Conservation (phyloP, 441 rosid genomes). For the Aleurites moluccanus region DNA sequence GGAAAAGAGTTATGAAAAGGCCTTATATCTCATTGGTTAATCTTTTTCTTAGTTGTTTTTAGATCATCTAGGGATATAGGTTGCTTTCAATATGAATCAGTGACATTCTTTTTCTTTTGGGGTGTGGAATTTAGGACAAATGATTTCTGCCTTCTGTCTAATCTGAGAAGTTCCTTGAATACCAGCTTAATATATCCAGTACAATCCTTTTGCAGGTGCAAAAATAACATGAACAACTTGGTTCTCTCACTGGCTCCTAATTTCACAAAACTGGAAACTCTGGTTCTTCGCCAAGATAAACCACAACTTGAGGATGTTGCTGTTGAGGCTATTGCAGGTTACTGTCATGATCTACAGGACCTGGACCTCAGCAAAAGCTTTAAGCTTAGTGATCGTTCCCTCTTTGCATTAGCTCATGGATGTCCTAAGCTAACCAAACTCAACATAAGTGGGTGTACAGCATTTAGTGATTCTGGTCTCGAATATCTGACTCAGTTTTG, state of each 20-base stretch:
- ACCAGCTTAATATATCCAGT: neutral
- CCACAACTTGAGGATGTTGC: conserved; percentile 84
- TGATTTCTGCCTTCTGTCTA: neutral
- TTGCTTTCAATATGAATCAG: neutral
- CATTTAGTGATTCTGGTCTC: conserved; percentile 66
- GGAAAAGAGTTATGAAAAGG: neutral
- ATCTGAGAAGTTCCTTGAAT: neutral
- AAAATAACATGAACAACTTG: conserved; percentile 72
- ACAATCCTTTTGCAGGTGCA: conserved; percentile 57
- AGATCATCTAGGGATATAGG: neutral
- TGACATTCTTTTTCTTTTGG: neutral
- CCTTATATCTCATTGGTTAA: conserved; percentile 1
- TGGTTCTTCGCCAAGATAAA: conserved; percentile 77
- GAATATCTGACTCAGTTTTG: conserved; percentile 58
- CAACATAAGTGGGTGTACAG: conserved; percentile 85
- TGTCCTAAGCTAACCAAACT: conserved; percentile 79
- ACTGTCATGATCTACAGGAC: conserved; percentile 77
- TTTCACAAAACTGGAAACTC: conserved; percentile 64
- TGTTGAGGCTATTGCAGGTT: conserved; percentile 67
- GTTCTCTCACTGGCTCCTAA: conserved; percentile 83
- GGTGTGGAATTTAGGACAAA: neutral
- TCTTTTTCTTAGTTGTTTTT: neutral
- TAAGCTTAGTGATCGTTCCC: conserved; percentile 68
- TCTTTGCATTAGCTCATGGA: conserved; percentile 75
- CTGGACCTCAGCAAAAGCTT: conserved; percentile 97